These are phyloP conservation scores for Hymenochaete sp. DNA, from an alignment of 1,284 basidiomycete species.

Conservation along the genomic window DNA sequence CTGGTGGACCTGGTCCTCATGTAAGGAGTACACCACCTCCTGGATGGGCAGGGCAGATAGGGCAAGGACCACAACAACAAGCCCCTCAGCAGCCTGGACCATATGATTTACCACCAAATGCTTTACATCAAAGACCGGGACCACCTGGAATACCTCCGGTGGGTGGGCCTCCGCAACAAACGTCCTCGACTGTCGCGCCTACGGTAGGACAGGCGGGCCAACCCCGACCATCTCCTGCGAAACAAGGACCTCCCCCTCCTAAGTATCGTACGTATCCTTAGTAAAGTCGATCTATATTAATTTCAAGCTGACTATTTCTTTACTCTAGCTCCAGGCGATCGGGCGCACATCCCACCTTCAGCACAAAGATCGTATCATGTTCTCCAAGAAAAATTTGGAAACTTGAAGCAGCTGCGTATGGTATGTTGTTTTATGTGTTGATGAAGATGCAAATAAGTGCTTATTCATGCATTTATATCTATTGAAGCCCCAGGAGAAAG, in stretches of 20 bases:
- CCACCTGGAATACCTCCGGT: slow-evolving; percentile 31
- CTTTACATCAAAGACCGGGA: slow-evolving; percentile 14
- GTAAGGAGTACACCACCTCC: slow-evolving; percentile 30
- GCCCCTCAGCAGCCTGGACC: slow-evolving; percentile 14
- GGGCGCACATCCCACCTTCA: slow-evolving; percentile 79
- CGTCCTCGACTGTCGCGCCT: too few species aligned
- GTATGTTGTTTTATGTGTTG: slow-evolving; percentile 36
- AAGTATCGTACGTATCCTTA: slow-evolving; percentile 71
- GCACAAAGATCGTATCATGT: slow-evolving; percentile 61
- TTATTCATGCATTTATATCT: slow-evolving; percentile 16
- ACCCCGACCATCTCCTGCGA: slow-evolving; percentile 30
- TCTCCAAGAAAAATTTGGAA: slow-evolving; percentile 53
- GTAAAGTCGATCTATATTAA: neutral
- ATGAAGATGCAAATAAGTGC: slow-evolving; percentile 10
- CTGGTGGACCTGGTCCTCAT: slow-evolving; percentile 25
- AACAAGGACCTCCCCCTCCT: slow-evolving; percentile 46
- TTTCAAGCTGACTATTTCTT: slow-evolving; percentile 11
- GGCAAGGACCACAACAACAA: slow-evolving; percentile 8
- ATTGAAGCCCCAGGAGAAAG: slow-evolving; percentile 70
- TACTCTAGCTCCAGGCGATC: slow-evolving; percentile 73
- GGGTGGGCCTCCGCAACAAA: slow-evolving; percentile 27
- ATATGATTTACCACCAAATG: slow-evolving; percentile 16
- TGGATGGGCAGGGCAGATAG: slow-evolving; percentile 9
- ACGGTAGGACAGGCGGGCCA: slow-evolving; percentile 24
- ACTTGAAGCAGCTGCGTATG: slow-evolving; percentile 62